Evolutionary conservation across 1,284 basidiomycete genomes (phyloP).

Genomic region (Puccinia hordei): DNA sequence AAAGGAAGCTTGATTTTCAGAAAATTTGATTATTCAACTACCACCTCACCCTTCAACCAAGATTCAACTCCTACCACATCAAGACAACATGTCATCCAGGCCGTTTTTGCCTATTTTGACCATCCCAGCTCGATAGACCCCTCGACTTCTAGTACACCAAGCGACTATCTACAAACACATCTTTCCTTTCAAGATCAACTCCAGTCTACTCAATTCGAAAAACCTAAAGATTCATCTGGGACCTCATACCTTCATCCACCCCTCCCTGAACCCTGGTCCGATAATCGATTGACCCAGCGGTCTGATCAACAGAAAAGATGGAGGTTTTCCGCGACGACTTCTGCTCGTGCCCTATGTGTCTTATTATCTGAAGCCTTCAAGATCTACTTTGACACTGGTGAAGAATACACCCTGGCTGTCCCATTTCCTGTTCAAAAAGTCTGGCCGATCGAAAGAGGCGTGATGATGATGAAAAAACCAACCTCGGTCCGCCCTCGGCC

Average conservation of each 20-base stretch:
- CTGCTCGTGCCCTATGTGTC: constrained; percentile 69
- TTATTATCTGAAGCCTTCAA: constrained; percentile 75
- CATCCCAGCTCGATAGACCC: constrained; percentile 13
- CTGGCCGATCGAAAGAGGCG: constrained; percentile 75
- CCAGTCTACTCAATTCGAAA: constrained; percentile 5
- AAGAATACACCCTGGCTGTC: constrained; percentile 75
- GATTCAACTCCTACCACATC: constrained; percentile 8
- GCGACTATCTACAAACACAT: not conserved
- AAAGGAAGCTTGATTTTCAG: constrained; percentile 45
- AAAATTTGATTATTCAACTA: constrained; percentile 48
- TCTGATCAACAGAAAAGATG: constrained; percentile 32
- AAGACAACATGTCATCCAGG: constrained; percentile 50
- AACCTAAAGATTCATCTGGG: not conserved
- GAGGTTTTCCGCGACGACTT: constrained; percentile 45
- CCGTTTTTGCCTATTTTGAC: constrained; percentile 47
- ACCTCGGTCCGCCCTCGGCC: constrained; percentile 41
- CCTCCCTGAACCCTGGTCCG: constrained; percentile 39
- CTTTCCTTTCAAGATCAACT: constrained; percentile 13
- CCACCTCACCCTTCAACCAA: constrained; percentile 18
- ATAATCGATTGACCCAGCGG: constrained; percentile 31
- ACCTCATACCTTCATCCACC: not conserved
- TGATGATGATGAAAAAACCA: constrained; percentile 63
- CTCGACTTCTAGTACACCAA: not conserved
- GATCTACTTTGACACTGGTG: constrained; percentile 73
- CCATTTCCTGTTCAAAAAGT: constrained; percentile 77